Evolutionary conservation across 1,139 yeast species (phyloP), one percentile per base, ranked within the genome.

Genomic region (Candida tunisiensis): DNA sequence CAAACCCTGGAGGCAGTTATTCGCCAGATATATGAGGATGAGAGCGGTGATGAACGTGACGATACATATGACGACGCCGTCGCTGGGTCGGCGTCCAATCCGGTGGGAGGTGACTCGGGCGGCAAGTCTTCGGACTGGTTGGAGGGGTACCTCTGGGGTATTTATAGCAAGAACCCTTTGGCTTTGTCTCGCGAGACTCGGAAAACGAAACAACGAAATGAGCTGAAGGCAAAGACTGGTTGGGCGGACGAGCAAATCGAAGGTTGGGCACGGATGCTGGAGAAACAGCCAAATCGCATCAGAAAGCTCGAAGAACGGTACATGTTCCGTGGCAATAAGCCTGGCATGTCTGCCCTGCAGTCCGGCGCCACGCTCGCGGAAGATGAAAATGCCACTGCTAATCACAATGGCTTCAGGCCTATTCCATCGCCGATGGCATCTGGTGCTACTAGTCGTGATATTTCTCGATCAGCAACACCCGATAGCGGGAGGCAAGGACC

Each of bases 171-270:
- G 5, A 60, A 66, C 26, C 74, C 74, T 0, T 51, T 53, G 1
- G 42, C 56, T 8, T 74, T 85, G 36, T 62, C 53, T 6, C 60
- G 66, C 33, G 37, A 53, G 0, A 48, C 57, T 5, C 57, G 94
- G 32, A 69, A 71, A 28, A 43, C 72, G 0, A 50, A 58, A 21
- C 49, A 43, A 7, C 60, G 95, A 31, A 53, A 55, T 16, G 65
- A 61, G 14, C 51, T 82, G 42, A 68, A 63, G 37, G 44, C 49
- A 10, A 53, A 55, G 21, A 65, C 74, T 0, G 58, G 58, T 1
- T 79, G 93, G 93, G 60, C 83, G 0, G 88, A 83, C 47, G 94
- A 80, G 44, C 93, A 82, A 47, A 68, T 85, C 25, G 95, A 85
- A 55, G 93, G 93, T 0, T 85, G 95, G 95, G 74, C 77, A 2